Percentiles rank a stretch among this genome's conserved stretches.
phyloP scores from a whole-genome alignment of 2,329 filamentous ascomycete species.

The Ophiostoma ulmi region DNA sequence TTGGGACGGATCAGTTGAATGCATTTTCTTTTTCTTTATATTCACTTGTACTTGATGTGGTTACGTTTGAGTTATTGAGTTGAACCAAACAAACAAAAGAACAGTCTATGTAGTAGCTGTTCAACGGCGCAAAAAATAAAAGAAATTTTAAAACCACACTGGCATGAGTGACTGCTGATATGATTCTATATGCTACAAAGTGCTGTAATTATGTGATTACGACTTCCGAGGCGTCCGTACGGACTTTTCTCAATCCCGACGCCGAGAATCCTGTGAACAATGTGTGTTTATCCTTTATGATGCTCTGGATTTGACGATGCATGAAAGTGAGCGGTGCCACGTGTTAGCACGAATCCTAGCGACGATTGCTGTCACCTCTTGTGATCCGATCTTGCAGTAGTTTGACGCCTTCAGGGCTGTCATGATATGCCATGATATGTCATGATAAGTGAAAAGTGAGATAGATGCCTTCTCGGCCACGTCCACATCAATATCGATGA shows the following conservation, averaged over 20 bases:
- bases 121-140: slow-evolving; percentile 1
- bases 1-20: slow-evolving; percentile 13
- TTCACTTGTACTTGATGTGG: slow-evolving; percentile 16
- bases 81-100: not conserved
- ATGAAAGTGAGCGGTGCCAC: too few species aligned
- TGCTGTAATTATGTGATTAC: too few species aligned
- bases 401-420: not conserved
- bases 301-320: too few species aligned
- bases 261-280: too few species aligned
- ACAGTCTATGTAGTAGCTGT: not conserved
- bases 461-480: not conserved
- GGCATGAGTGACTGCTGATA: too few species aligned
- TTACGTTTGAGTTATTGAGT: not conserved
- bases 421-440: not conserved
- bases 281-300: too few species aligned
- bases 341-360: not conserved
- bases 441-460: not conserved
- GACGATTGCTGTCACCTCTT: not conserved
- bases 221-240: too few species aligned
- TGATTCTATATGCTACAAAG: too few species aligned
- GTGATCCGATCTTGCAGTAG: not conserved
- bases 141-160: not conserved
- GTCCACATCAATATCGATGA: not conserved
- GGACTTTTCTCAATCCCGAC: too few species aligned
- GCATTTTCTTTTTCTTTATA: slow-evolving; percentile 16